phyloP scores from a whole-genome alignment of 2,329 filamentous ascomycete genomes.

The Niveomyces coronatus region DNA sequence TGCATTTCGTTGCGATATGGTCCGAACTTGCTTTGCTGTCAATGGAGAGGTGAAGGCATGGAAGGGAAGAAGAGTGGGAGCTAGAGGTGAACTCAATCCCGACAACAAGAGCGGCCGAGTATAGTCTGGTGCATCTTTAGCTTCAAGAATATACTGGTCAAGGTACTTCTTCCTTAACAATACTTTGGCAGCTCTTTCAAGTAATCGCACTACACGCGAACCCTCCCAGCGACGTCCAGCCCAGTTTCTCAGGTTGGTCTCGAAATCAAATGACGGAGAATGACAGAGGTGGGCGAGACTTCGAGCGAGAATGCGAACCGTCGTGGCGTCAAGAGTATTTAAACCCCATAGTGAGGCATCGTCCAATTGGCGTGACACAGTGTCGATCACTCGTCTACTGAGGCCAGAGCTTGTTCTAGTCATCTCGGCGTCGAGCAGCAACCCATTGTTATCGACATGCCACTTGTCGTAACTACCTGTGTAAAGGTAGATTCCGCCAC shows the following conservation, averaged over 20 bases:
- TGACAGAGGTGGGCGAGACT: conserved; percentile 34
- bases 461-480: conserved; percentile 72
- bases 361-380: conserved; percentile 76
- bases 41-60: conserved; percentile 96
- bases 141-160: conserved; percentile 62
- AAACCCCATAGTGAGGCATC: conserved; percentile 83
- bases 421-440: conserved; percentile 63
- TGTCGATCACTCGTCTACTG: conserved; percentile 81
- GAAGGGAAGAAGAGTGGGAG: conserved; percentile 90
- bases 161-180: conserved; percentile 81
- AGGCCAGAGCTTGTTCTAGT: conserved; percentile 61
- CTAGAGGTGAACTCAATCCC: conserved; percentile 67
- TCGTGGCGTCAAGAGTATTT: conserved; percentile 51
- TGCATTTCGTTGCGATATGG: conserved; percentile 92
- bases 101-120: conserved; percentile 62
- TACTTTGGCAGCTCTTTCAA: conserved; percentile 73
- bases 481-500: conserved; percentile 73
- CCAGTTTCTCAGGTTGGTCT: conserved; percentile 46
- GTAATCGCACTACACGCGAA: conserved; percentile 67
- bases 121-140: conserved; percentile 51
- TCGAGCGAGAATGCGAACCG: conserved; percentile 39
- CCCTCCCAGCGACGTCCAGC: conserved; percentile 76
- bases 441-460: conserved; percentile 81
- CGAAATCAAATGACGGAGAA: conserved; percentile 25
- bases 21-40: conserved; percentile 80